phyloP scores from a whole-genome alignment of 164 flowering plant genomes.

The Magnolia kwangsiensis region DNA sequence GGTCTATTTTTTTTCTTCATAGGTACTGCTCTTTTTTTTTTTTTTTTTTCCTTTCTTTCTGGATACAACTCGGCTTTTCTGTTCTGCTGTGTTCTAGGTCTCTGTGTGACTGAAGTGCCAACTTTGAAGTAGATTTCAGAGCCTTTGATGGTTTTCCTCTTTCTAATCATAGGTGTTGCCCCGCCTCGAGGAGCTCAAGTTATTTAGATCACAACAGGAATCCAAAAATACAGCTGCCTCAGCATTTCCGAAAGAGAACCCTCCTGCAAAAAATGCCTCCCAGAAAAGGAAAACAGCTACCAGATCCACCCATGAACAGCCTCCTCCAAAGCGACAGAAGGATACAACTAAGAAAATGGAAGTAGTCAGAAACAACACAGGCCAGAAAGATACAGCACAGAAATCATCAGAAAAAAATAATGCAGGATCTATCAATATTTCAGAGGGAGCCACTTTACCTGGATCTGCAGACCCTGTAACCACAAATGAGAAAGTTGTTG shows the following conservation, averaged over 20 bases:
- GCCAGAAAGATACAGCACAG: conserved; percentile 18
- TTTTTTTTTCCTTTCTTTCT: neutral
- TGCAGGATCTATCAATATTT: conserved; percentile 10
- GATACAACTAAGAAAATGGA: conserved; percentile 26
- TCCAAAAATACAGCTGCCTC: conserved; percentile 29
- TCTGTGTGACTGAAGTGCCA: neutral
- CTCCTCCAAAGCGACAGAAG: conserved; percentile 60
- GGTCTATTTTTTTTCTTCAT: neutral
- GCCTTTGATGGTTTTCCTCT: neutral
- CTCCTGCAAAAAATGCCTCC: conserved; percentile 30
- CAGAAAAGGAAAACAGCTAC: conserved; percentile 66
- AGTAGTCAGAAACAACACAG: conserved; percentile 6
- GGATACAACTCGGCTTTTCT: neutral
- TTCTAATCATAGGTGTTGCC: conserved; percentile 56
- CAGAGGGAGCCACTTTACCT: neutral
- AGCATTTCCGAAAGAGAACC: conserved; percentile 33
- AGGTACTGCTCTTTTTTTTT: too few species aligned
- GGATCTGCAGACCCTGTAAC: conserved; percentile 19
- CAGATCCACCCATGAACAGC: conserved; percentile 36
- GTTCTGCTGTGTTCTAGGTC: neutral
- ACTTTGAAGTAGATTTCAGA: neutral
- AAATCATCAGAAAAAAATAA: conserved; percentile 25
- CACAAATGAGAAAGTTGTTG: conserved; percentile 26
- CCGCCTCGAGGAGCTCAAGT: conserved; percentile 71
- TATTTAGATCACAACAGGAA: conserved; percentile 65